These are phyloP conservation scores for Acacia crassicarpa DNA, from an alignment of 306 rosid genomes.

Conservation along the genomic window DNA sequence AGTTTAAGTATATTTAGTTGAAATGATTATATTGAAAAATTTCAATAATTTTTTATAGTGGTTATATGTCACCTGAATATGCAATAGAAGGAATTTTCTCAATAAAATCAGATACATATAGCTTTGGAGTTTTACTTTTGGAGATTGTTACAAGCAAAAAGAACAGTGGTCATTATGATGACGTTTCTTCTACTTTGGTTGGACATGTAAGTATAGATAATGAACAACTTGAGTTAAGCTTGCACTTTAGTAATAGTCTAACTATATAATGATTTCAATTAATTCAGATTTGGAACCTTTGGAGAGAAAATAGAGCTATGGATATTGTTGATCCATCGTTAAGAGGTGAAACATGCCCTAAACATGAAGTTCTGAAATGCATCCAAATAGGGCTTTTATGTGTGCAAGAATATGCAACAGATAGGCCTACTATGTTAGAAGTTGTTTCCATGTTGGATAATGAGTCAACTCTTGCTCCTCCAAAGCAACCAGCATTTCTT, in stretches of 20 bases:
- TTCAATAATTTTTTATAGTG: slow-evolving; percentile 44
- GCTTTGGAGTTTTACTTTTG: slow-evolving; percentile 9
- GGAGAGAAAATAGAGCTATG: slow-evolving; percentile 50
- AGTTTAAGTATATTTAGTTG: too few species aligned
- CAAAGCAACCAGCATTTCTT: too few species aligned
- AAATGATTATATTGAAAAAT: neutral
- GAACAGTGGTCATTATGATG: slow-evolving; percentile 39
- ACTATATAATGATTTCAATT: neutral
- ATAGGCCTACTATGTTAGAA: too few species aligned
- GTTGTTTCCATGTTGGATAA: too few species aligned
- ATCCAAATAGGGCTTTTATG: too few species aligned
- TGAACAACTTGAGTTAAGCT: neutral
- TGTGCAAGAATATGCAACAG: too few species aligned
- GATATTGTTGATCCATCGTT: slow-evolving; percentile 45
- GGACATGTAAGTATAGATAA: slow-evolving; percentile 57
- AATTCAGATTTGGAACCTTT: slow-evolving; percentile 64
- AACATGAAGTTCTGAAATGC: too few species aligned
- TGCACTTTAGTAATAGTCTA: neutral
- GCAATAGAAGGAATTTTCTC: neutral
- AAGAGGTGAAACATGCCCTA: neutral
- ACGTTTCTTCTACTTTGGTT: slow-evolving; percentile 46
- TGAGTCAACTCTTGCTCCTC: too few species aligned
- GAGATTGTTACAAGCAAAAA: slow-evolving; percentile 57
- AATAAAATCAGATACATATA: slow-evolving; percentile 25
- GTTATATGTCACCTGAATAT: neutral